Conservation (phyloP, 257 asterid genomes). For the Scutellaria minor region DNA sequence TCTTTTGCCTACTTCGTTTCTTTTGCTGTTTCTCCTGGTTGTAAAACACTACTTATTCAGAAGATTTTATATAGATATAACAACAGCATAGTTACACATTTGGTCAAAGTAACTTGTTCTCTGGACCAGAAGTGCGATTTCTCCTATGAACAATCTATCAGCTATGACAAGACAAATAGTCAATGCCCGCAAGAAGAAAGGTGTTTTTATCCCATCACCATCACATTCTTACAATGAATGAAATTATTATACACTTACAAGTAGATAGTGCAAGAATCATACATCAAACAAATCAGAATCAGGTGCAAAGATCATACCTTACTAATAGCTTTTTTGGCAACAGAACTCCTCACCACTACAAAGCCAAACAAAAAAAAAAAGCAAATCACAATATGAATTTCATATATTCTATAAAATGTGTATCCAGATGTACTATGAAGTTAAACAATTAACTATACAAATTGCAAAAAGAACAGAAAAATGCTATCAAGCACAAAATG, state of each 20-base stretch:
- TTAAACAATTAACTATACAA: background rate
- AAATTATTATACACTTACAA: too few species aligned
- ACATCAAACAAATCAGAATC: background rate
- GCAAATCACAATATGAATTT: background rate
- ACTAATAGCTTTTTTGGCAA: conserved; percentile 54
- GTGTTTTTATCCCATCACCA: background rate
- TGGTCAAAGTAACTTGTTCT: background rate
- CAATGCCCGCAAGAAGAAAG: background rate
- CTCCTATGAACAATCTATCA: background rate
- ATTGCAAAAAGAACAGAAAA: background rate
- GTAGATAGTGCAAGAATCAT: background rate
- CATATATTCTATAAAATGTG: background rate
- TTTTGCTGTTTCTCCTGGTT: conserved; percentile 57
- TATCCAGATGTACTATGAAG: background rate
- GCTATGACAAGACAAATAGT: background rate
- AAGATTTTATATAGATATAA: background rate
- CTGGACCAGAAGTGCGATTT: background rate
- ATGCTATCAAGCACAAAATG: background rate
- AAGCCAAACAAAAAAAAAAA: background rate
- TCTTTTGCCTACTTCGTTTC: conserved; percentile 59
- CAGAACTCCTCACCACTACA: conserved; percentile 69
- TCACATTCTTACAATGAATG: background rate
- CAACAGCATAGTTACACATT: background rate
- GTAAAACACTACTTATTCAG: conserved; percentile 25
- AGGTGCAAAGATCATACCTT: conserved; percentile 51